These are phyloP conservation scores for Talaromyces sp. DNA, from an alignment of 2,329 filamentous ascomycete species.

Conservation along the genomic window DNA sequence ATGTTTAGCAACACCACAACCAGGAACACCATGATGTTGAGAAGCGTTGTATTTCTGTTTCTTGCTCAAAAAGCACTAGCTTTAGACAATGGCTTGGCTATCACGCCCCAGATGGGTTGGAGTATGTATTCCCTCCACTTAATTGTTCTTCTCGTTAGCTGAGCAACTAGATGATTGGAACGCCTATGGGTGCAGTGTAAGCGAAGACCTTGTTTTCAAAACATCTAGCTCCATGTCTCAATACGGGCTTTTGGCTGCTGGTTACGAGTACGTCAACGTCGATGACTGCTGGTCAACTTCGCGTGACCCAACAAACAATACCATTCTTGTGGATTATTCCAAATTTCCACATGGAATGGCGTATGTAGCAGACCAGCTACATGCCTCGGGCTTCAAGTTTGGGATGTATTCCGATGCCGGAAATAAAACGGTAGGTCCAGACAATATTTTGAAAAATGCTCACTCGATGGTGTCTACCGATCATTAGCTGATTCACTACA, in stretches of 20 bases:
- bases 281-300: conserved; percentile 45
- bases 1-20: too few relatives aligned
- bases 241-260: conserved; percentile 35
- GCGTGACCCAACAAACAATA: conserved; percentile 27
- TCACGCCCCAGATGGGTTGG: too few relatives aligned
- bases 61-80: too few relatives aligned
- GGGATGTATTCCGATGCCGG: conserved; percentile 46
- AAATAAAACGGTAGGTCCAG: conserved; percentile 24
- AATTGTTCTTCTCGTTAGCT: too few relatives aligned
- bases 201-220: conserved; percentile 43
- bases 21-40: too few relatives aligned
- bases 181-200: conserved; percentile 45
- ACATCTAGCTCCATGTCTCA: conserved; percentile 42
- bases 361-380: conserved; percentile 36
- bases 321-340: conserved; percentile 16
- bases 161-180: conserved; percentile 39
- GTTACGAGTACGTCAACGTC: conserved; percentile 38
- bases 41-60: too few relatives aligned
- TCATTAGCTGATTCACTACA: too few relatives aligned
- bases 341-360: conserved; percentile 42
- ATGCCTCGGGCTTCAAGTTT: conserved; percentile 35
- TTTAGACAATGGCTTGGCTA: too few relatives aligned
- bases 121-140: too few relatives aligned
- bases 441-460: too few relatives aligned
- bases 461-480: too few relatives aligned